Evolutionary conservation across 2,329 filamentous ascomycete species (phyloP).

Genomic region (Ceratocystis papillata): DNA sequence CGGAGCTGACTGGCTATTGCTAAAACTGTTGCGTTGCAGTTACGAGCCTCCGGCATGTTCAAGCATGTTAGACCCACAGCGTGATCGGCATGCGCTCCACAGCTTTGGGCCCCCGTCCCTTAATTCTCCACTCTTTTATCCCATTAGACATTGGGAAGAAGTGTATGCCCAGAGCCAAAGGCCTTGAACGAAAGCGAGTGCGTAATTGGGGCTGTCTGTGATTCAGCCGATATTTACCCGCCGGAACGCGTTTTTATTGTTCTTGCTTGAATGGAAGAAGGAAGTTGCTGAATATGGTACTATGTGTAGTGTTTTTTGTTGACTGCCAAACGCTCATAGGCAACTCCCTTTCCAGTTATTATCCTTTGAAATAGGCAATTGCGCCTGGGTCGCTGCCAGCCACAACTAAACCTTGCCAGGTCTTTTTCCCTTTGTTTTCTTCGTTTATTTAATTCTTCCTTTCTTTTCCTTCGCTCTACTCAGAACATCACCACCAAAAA

Average conservation of each 20-base stretch:
- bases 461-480: background rate
- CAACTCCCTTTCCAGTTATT: background rate
- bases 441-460: background rate
- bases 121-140: too few relatives aligned
- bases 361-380: background rate
- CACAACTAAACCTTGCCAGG: background rate
- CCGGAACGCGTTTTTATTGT: background rate
- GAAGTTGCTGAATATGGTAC: background rate
- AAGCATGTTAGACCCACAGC: too few relatives aligned
- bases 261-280: background rate
- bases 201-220: too few relatives aligned
- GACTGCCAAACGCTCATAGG: too few relatives aligned
- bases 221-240: background rate
- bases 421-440: slow-evolving; percentile 6
- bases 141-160: too few relatives aligned
- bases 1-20: too few relatives aligned
- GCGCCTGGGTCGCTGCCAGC: background rate
- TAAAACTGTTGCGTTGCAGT: too few relatives aligned
- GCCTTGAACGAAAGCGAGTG: too few relatives aligned
- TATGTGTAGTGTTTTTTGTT: background rate
- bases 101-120: too few relatives aligned
- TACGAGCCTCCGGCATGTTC: too few relatives aligned
- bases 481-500: slow-evolving; percentile 4
- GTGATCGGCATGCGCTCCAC: too few relatives aligned
- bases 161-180: too few relatives aligned